phyloP scores from a whole-genome alignment of 331 rosid species.

The Ulmus americana region DNA sequence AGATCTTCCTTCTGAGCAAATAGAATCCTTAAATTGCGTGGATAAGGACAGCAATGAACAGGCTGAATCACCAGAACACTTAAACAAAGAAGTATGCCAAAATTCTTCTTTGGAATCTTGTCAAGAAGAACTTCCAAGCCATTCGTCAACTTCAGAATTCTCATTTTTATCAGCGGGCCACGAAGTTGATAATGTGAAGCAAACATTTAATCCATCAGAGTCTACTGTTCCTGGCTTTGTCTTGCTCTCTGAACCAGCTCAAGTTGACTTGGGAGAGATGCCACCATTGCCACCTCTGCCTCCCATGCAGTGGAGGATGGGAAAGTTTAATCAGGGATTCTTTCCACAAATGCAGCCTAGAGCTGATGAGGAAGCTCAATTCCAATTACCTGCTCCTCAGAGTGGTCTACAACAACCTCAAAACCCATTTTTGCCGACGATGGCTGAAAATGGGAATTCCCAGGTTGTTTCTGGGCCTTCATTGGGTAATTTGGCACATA shows the following conservation, averaged over 20 bases:
- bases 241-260: slow-evolving; percentile 34
- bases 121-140: slow-evolving; percentile 30
- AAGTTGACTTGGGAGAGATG: slow-evolving; percentile 45
- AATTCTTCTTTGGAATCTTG: slow-evolving; percentile 26
- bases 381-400: slow-evolving; percentile 33
- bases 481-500: slow-evolving; percentile 31
- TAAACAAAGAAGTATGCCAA: slow-evolving; percentile 29
- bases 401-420: slow-evolving; percentile 27
- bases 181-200: slow-evolving; percentile 32
- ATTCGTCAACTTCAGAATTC: slow-evolving; percentile 29
- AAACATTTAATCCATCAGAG: slow-evolving; percentile 29
- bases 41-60: slow-evolving; percentile 18
- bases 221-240: slow-evolving; percentile 30
- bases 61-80: slow-evolving; percentile 25
- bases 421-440: slow-evolving; percentile 39
- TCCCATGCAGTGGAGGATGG: slow-evolving; percentile 93
- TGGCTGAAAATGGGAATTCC: slow-evolving; percentile 34
- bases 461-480: slow-evolving; percentile 33
- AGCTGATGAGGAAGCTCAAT: slow-evolving; percentile 34
- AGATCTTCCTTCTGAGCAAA: slow-evolving; percentile 32
- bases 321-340: slow-evolving; percentile 37
- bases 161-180: slow-evolving; percentile 29
- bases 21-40: slow-evolving; percentile 10
- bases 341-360: slow-evolving; percentile 31
- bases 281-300: slow-evolving; percentile 99